phyloP scores from a whole-genome alignment of 1,284 basidiomycete species.

The Puccinia polysora region DNA sequence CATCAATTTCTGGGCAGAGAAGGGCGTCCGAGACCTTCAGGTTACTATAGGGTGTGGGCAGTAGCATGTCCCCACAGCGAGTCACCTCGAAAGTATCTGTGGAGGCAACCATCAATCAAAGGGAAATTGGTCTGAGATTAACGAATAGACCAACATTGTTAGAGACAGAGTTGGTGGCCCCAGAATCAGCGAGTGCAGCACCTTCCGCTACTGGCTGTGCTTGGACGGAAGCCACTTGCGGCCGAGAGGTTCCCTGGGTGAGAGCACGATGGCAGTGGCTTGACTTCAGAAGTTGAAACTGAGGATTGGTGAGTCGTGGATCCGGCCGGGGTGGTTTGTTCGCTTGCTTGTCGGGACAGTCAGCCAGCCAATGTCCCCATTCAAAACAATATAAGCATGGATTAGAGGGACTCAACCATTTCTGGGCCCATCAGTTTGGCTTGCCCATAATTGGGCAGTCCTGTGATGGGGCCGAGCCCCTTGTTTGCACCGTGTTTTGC shows the following conservation, averaged over 20 bases:
- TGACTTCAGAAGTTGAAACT: not conserved
- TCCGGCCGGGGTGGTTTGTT: not conserved
- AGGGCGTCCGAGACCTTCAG: not conserved
- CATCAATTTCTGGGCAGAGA: not conserved
- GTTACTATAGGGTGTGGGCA: not conserved
- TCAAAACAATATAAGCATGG: not conserved
- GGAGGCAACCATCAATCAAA: not conserved
- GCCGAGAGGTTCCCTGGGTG: not conserved
- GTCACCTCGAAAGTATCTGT: slow-evolving; percentile 1
- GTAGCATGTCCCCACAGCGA: not conserved
- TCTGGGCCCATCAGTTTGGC: not conserved
- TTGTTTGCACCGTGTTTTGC: not conserved
- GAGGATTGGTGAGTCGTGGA: not conserved
- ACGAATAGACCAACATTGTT: slow-evolving; percentile 8
- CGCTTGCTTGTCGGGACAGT: not conserved
- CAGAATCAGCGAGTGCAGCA: not conserved
- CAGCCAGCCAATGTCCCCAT: slow-evolving; percentile 4
- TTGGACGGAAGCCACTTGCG: not conserved
- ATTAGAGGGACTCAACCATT: too few relatives aligned
- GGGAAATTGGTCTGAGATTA: not conserved
- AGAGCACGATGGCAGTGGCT: not conserved
- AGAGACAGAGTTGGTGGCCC: not conserved
- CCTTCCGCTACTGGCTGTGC: not conserved
- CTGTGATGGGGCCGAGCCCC: not conserved
- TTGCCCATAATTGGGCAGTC: not conserved